Base-by-base conservation (phyloP, 176 grass and related monocot genomes). In the Zizania latifolia region DNA sequence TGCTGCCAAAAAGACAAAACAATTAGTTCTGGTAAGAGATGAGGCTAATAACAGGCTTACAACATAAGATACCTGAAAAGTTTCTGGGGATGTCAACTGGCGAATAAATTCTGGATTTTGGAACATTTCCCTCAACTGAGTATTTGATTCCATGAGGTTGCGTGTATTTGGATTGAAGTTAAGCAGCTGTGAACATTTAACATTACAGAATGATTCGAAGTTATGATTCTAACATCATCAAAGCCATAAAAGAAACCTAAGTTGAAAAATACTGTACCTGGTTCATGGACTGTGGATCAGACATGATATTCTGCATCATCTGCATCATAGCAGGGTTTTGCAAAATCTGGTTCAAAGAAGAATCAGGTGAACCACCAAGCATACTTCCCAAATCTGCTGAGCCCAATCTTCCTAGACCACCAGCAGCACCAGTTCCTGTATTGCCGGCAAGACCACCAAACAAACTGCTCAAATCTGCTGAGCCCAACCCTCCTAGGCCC, bases 261-360 rank as follows among this genome's bases (percentile, higher is more conserved):
- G 38, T 65, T 45, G 58, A 28, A 70, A 43, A 6, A 83, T 21
- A 74, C 13, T 48, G n/a, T 64, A 98, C 94, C 86, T 92, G 94
- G 71, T 98, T 94, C 78, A 93, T 78, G 58, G 86, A 64, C 78
- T 98, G 91, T 65, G 94, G 94, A 50, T 94, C 91, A 86, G 94
- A 87, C 82, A 98, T 85, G 54, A 98, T 58, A 79, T 85, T 98
- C 66, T 94, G 94, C 91, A 93, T 86, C 94, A 92, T 91, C 54
- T 98, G 91, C 86, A 88, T 91, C 89, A 94, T 92, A 37, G 83
- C 86, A n/a, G 94, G 94, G 83, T 94, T 98, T 92, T 98, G 94
- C 83, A 98, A 71, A 71, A 92, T 65, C 84, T 98, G 88, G 78
- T 10, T 93, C 27, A 94, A 54, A 44, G 90, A 78, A 33, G 84